Evolutionary conservation across 2,329 filamentous ascomycete genomes (phyloP).

Genomic region (Penicillium sp.): DNA sequence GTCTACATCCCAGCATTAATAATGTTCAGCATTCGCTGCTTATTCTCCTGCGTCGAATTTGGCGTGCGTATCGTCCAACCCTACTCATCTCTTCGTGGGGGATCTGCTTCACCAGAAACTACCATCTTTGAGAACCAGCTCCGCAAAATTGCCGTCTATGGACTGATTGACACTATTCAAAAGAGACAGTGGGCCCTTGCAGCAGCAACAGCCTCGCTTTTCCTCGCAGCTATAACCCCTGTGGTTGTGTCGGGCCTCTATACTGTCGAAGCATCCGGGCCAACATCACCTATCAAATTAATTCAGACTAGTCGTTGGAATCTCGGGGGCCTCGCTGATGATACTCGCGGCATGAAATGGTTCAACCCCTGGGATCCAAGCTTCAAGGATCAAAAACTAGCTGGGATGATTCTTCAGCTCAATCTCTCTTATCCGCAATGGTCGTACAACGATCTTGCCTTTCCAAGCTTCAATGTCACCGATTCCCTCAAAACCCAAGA

Average conservation of each 20-base stretch:
- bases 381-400: neutral
- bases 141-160: constrained; percentile 47
- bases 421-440: constrained; percentile 37
- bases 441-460: constrained; percentile 36
- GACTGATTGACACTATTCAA: constrained; percentile 57
- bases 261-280: neutral
- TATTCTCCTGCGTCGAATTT: constrained; percentile 22
- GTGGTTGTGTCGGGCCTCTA: neutral
- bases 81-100: constrained; percentile 16
- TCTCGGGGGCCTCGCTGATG: neutral
- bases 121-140: constrained; percentile 26
- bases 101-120: constrained; percentile 8
- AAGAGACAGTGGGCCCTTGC: constrained; percentile 17
- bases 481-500: neutral
- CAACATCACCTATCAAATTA: neutral
- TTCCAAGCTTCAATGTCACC: constrained; percentile 15
- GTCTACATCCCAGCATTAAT: constrained; percentile 24
- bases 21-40: constrained; percentile 21
- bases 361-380: no score
- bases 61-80: constrained; percentile 24
- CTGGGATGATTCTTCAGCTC: constrained; percentile 27
- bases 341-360: neutral
- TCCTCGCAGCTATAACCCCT: constrained; percentile 18
- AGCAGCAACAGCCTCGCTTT: constrained; percentile 15
- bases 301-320: neutral